Evolutionary conservation across 345 rosid species (phyloP), one percentile per base, ranked within the genome.

Genomic region (Lepidium didymum): DNA sequence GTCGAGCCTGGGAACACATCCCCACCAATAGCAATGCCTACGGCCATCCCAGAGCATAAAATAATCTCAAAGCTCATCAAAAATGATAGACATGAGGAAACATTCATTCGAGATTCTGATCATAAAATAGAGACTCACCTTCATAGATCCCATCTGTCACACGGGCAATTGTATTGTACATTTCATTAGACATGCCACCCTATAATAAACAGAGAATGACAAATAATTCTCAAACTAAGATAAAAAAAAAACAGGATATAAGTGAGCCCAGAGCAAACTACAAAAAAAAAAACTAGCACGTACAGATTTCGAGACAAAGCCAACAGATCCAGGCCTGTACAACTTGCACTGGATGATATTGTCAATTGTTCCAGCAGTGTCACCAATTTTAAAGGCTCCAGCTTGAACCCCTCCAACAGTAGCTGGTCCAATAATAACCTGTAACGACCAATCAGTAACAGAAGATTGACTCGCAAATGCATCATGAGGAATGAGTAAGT

Each of bases 391-490:
- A 80, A 93, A 90, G 58, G 98, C 97, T 70, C 98, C 98, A 73
- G 92, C 98, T 83, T 90, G 97, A 75, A 90, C 75, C 64, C 98
- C 98, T 79, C 98, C 98, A 54, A 93, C 98, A 12, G 98, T 90
- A 68, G 98, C 98, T 15, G 98, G 98, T 63, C 98, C 98, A 60
- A 93, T 87, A 69, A 93, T 92, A 85, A 93, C 98, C 98, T 93
- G 78, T 14, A 51, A 75, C 45, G 16, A 73, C 36, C 68, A 77
- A 55, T 63, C 64, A 47, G 35, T 56, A 13, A 31, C 35, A 72
- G 23, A 47, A 56, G 42, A 46, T 6, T 23, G 18, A 38, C 18
- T 31, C 42, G 8, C 29, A 18, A 13, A 33, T 46, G 19, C 16
- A 37, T 40, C 19, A 10, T 27, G 53, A 61, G 25, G 59, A 49